Conservation (phyloP, 2,329 filamentous ascomycete genomes). For the Teratosphaeria epicoccoides region DNA sequence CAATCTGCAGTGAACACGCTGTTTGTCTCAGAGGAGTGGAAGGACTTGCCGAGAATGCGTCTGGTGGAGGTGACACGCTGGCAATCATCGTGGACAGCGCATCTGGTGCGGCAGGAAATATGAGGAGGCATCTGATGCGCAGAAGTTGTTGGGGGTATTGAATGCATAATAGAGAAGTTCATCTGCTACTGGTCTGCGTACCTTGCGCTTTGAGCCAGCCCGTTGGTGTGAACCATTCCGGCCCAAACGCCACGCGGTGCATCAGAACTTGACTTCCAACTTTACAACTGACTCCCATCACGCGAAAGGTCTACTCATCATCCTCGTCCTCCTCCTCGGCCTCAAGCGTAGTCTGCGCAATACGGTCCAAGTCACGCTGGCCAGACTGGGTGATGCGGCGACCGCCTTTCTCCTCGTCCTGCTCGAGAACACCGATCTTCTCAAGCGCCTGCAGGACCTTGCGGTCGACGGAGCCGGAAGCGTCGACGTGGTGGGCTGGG, state of each 20-base stretch:
- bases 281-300: background rate
- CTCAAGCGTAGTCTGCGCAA: constrained; percentile 42
- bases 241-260: background rate
- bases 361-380: constrained; percentile 94
- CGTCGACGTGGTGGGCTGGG: constrained; percentile 90
- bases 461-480: constrained; percentile 89
- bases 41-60: too few relatives aligned
- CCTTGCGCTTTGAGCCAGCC: background rate
- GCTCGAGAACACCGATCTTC: constrained; percentile 98
- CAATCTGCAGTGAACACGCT: too few relatives aligned
- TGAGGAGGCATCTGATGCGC: background rate
- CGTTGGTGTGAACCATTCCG: background rate
- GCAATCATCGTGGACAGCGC: too few relatives aligned
- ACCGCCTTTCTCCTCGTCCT: constrained; percentile 96
- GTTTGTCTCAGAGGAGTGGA: too few relatives aligned
- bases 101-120: too few relatives aligned
- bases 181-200: background rate
- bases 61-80: too few relatives aligned
- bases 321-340: constrained; percentile 39
- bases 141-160: background rate
- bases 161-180: background rate
- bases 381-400: constrained; percentile 96
- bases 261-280: background rate
- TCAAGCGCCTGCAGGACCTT: constrained; percentile 95
- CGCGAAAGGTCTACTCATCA: constrained; percentile 16